Evolutionary conservation across 2,329 filamentous ascomycete genomes (phyloP), one percentile per base, ranked within the genome.

Genomic region (Curvularia spicifera): DNA sequence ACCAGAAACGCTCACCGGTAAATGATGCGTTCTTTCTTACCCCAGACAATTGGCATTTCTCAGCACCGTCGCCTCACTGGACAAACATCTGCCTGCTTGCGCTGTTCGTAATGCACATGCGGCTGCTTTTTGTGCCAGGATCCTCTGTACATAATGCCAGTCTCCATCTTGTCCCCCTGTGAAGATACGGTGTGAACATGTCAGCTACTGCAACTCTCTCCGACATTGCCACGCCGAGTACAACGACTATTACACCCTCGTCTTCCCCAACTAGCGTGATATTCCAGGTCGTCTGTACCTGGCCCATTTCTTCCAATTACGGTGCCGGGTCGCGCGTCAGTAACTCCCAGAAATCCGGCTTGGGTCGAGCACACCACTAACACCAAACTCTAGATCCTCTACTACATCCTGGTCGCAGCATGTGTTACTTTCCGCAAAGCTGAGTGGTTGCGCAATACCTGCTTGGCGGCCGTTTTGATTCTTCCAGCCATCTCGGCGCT

Each of bases 401-500:
- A 89, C 71, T 90, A 90, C 69, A 80, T 85, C 43, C 82, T 90
- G 1, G 83, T 90, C 49, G 58, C 60, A 81, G 84, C 48, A 82
- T 86, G 2, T 90, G 87, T 66, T 81, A 89, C 3, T 73, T 89
- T 47, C 86, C 81, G 86, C 48, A 87, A 85, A 64, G 75, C 78
- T 28, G 83, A 85, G 72, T 89, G 86, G 86, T 78, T 89, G 4
- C 81, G 83, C 51, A 85, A 85, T 64, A 85, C 87, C 10, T 88
- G 85, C 69, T 75, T 90, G 35, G 87, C 87, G 6, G 87, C 85
- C 18, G 68, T 67, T 6, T 13, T 87, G 84, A 4, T 76, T 88
- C 79, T 90, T 43, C 87, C 88, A 0, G 85, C 86, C 9, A 83
- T 89, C 5, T 86, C 87, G 31, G 85, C 87, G 7, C 69, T 89